Evolutionary conservation across 257 asterid genomes (phyloP).

Genomic region (Solanum rostratum): DNA sequence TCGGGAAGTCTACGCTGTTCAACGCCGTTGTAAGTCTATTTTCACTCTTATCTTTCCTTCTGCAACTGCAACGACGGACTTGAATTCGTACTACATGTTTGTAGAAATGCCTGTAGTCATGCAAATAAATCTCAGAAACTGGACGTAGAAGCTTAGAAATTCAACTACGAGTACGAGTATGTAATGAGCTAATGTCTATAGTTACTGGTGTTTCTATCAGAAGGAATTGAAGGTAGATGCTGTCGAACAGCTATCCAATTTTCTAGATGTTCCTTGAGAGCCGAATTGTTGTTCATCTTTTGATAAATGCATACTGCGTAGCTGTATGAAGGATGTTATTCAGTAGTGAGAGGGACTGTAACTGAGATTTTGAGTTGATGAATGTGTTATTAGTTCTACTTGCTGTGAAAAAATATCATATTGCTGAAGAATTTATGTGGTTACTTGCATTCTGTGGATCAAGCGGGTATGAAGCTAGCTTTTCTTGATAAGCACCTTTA

Average conservation of each 20-base stretch:
- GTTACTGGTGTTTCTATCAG: neutral
- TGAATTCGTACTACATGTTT: neutral
- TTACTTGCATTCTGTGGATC: neutral
- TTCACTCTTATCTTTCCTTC: neutral
- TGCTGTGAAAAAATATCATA: neutral
- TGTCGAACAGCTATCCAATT: no score
- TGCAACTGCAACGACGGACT: neutral
- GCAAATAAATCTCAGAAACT: neutral
- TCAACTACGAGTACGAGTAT: neutral
- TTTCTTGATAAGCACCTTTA: neutral
- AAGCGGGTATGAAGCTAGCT: neutral
- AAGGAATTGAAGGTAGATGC: neutral
- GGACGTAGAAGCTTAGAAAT: neutral
- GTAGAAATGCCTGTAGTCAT: neutral
- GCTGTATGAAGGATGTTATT: neutral
- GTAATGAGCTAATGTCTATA: neutral
- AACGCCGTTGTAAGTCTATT: slow-evolving; percentile 75
- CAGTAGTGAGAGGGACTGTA: neutral
- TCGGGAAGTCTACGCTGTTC: slow-evolving; percentile 94
- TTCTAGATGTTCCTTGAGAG: neutral
- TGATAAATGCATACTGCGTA: neutral
- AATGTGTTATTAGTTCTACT: neutral
- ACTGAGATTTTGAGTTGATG: neutral
- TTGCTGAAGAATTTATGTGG: neutral
- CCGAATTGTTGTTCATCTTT: neutral